Evolutionary conservation across 1,284 basidiomycete species (phyloP), one percentile per base, ranked within the genome.

Genomic region (Austroboletus niveus): DNA sequence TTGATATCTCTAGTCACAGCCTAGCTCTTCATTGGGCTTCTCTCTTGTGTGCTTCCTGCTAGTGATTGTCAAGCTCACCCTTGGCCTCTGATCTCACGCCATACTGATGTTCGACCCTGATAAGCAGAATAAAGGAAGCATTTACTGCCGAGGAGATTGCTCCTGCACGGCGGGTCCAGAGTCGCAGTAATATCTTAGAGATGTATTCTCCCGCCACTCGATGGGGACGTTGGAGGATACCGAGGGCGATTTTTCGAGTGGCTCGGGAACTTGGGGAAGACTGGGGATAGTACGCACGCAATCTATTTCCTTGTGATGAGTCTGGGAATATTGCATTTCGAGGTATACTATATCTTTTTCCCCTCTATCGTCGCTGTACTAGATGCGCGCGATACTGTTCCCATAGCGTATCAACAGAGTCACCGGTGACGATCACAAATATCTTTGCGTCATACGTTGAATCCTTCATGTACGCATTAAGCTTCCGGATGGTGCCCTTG

Each of bases 221-320:
- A 72, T 17, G 75, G 74, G 32, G 75, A 17, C 17, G 17, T 17
- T 71, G 1, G 75, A 72, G 2, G 75, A 75, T 1, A 75, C 75
- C 0, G 76, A 73, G 1, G 80, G 82, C 40, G 87, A 90, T 63
- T 90, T 89, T 64, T 70, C 17, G 17, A 17, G 17, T 90, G 27
- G 82, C 87, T 15, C 75, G 83, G 30, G 87, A 87, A 62, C 70
- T 90, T 56, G 84, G 81, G 63, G 84, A 85, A 63, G 86, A 88
- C 54, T 80, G 77, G 79, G 82, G 83, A 78, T 87, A 82, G 66
- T 57, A 6, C 36, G 36, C 17, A 35, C 12, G 38, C 22, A 24
- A 24, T 24, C 22, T 24, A 24, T 27, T 27, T 27, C 27, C 5
- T 27, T 27, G 27, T 27, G 27, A 27, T 6, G 3, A 38, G 52